phyloP scores from a whole-genome alignment of 179 eudicot species.

The Beta lomatogona region DNA sequence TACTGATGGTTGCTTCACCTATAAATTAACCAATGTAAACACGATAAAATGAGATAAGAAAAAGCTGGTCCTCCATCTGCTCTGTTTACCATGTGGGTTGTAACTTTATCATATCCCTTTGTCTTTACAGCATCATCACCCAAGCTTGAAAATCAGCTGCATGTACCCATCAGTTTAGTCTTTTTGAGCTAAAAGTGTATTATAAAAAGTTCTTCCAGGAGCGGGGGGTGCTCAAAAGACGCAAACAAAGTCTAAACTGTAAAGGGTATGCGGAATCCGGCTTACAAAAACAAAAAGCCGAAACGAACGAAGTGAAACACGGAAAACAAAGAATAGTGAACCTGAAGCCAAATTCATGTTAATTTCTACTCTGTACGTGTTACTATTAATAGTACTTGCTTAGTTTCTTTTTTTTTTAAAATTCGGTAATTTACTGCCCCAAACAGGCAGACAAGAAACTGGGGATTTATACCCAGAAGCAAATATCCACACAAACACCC shows the following conservation, averaged over 20 bases:
- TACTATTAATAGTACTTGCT: no score
- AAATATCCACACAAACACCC: no score
- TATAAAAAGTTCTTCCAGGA: background rate
- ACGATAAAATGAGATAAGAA: background rate
- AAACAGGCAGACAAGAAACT: no score
- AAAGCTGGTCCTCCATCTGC: background rate
- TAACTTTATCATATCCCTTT: background rate
- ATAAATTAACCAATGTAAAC: background rate
- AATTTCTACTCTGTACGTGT: no score
- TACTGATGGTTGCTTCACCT: background rate
- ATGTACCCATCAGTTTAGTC: background rate
- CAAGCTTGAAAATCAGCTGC: background rate
- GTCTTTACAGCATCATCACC: conserved; percentile 10
- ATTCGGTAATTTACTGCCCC: no score
- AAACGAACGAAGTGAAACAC: no score
- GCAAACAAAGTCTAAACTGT: background rate
- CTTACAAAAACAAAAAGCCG: no score
- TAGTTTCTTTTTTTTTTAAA: no score
- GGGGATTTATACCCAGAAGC: no score
- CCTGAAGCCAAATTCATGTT: no score
- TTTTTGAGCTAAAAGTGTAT: background rate
- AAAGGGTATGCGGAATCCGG: background rate
- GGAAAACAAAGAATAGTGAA: no score
- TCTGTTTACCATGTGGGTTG: conserved; percentile 3
- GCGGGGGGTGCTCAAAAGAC: background rate